Conservation (phyloP, 176 grass and related monocot genomes). For the Eragrostis curvula region DNA sequence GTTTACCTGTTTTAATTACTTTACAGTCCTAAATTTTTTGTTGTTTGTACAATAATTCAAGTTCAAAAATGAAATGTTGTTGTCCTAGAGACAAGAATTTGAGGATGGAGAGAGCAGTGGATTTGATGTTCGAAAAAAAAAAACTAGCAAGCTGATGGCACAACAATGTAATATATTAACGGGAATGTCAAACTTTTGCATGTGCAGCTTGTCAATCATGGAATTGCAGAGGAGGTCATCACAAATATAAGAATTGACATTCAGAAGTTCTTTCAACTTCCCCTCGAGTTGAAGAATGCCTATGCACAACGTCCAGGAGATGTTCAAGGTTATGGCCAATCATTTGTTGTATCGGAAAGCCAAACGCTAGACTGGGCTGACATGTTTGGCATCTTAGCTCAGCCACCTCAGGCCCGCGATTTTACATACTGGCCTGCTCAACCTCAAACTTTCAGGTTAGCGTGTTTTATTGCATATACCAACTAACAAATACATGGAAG, state of each 20-base stretch:
- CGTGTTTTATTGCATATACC: background rate
- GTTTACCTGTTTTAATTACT: too few relatives aligned
- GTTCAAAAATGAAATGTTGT: too few relatives aligned
- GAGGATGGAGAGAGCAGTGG: too few relatives aligned
- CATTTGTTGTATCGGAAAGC: constrained; percentile 45
- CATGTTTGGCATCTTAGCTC: constrained; percentile 40
- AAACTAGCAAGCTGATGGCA: too few relatives aligned
- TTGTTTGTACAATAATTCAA: too few relatives aligned
- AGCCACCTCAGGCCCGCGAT: constrained; percentile 38
- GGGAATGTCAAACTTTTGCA: background rate
- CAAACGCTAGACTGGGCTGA: constrained; percentile 70
- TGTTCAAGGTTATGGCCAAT: constrained; percentile 62
- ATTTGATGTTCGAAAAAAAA: too few relatives aligned
- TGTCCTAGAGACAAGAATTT: too few relatives aligned
- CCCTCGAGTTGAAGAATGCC: constrained; percentile 42
- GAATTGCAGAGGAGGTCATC: constrained; percentile 48
- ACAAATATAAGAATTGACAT: constrained; percentile 32
- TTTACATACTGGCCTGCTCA: constrained; percentile 51
- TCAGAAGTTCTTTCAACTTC: constrained; percentile 50
- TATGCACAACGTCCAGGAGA: constrained; percentile 47
- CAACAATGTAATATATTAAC: background rate
- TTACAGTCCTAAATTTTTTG: too few relatives aligned
- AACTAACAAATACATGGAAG: background rate
- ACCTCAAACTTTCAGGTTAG: constrained; percentile 46
- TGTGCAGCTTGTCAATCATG: constrained; percentile 61